Base-by-base conservation (phyloP, 1,139 yeast species). In the Yamadazyma blattariae region DNA sequence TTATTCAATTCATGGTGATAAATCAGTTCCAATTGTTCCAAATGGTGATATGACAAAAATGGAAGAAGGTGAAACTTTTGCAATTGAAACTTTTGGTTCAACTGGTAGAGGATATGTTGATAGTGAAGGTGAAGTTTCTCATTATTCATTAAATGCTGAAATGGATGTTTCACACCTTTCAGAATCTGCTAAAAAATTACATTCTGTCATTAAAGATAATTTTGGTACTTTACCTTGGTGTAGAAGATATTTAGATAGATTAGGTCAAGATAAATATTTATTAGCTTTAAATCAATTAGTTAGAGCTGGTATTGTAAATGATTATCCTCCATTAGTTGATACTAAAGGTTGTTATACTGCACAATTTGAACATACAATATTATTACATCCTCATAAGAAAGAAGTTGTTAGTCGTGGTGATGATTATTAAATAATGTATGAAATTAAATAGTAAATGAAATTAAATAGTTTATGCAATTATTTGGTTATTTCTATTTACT, bases 21-120 rank as follows among this genome's bases (percentile, higher is more conserved):
- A 92, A 59, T 80, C 94, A 15, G 97, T 92, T 32, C 99, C 99
- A 15, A 92, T 94, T 54, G 95, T 92, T 28, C 84, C 90, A 54
- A 87, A 86, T 51, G 92, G 90, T 10, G 98, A 92, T 59, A 77
- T 77, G 62, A 90, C 97, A 17, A 90, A 90, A 71, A 90, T 92
- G 97, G 99, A 94, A 60, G 99, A 92, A 66, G 97, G 97, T 42
- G 98, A 92, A 59, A 83, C 89, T 3, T 92, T 88, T 70, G 99
- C 99, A 38, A 90, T 94, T 54, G 99, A 92, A 63, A 92, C 99
- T 4, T 92, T 92, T 54, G 98, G 98, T 5, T 79, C 96, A 29
- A 92, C 98, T 2, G 99, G 99, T 43, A 77, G 84, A 44, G 99
- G 97, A 19, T 82, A 82, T 51, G 98, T 92, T 26, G 67, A 82